Evolutionary conservation across 2,329 filamentous ascomycete genomes (phyloP).

Genomic region (Zymoseptoria pseudotritici): DNA sequence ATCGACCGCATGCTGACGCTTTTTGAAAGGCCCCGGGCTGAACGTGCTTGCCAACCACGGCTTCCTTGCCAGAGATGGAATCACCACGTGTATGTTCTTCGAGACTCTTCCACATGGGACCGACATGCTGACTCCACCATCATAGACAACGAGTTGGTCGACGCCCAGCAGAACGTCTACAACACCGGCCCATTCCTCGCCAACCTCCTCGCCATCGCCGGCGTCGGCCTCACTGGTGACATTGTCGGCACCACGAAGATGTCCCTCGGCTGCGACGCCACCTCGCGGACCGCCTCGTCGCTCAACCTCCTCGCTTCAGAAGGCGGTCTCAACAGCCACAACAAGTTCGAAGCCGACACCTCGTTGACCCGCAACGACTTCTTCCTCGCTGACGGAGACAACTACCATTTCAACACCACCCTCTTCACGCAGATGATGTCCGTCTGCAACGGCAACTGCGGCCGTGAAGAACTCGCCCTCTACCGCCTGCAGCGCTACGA

Average conservation of each 20-base stretch:
- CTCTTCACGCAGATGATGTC: slow-evolving; percentile 32
- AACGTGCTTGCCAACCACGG: slow-evolving; percentile 36
- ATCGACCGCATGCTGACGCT: too few relatives aligned
- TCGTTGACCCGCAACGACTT: slow-evolving; percentile 36
- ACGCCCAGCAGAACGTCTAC: slow-evolving; percentile 38
- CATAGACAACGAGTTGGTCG: slow-evolving; percentile 34
- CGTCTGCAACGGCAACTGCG: slow-evolving; percentile 30
- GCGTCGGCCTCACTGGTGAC: slow-evolving; percentile 14
- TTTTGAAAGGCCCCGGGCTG: slow-evolving; percentile 20
- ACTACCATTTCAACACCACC: slow-evolving; percentile 32
- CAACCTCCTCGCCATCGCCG: slow-evolving; percentile 27
- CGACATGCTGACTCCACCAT: slow-evolving; percentile 20
- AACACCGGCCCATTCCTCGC: slow-evolving; percentile 36
- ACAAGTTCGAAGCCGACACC: slow-evolving; percentile 35
- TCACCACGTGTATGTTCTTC: background rate
- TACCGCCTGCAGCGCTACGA: slow-evolving; percentile 35
- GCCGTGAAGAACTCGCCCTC: slow-evolving; percentile 22
- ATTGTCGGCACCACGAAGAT: slow-evolving; percentile 30
- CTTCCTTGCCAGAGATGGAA: slow-evolving; percentile 32
- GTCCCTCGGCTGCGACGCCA: slow-evolving; percentile 37
- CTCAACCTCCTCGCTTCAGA: slow-evolving; percentile 27
- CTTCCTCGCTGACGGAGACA: slow-evolving; percentile 29
- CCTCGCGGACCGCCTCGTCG: slow-evolving; percentile 30
- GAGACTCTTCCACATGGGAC: background rate
- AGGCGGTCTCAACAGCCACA: slow-evolving; percentile 36